Base-by-base conservation (phyloP, 2,329 filamentous ascomycete genomes). In the Salinomyces thailandicus region DNA sequence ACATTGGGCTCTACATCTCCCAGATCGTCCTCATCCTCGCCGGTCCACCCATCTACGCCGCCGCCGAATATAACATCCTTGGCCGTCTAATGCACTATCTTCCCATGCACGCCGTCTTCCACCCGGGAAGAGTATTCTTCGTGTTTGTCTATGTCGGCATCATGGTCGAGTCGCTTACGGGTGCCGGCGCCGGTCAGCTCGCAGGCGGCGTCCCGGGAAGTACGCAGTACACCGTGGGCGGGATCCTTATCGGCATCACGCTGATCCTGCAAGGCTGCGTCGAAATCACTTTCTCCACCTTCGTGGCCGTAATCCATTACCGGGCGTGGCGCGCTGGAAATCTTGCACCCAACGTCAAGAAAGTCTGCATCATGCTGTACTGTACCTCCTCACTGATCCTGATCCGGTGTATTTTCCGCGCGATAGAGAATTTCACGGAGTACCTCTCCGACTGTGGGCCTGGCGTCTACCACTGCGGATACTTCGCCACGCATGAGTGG, bases 21-120 rank as follows among this genome's bases (percentile, higher is more conserved):
- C 71, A 67, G 45, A 50, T 58, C 22, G 55, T 61, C 20, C 48
- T 64, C 6, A 56, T 58, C 26, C 59, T 57, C 38, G 55, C 57
- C 12, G 48, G 58, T 22, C 46, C 44, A 22, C 76, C 77, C 0
- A 58, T 79, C 11, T 71, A 76, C 33, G 72, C 74, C 32, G 62
- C 73, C 2, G 66, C 71, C 38, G 75, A 77, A 51, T 78, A 77
- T 55, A 66, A 74, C 44, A 64, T 75, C 33, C 67, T 78, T 15
- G 70, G 69, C 2, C 66, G 73, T 7, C 61, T 75, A 13, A 62
- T 78, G 17, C 72, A 71, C 55, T 79, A 78, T 53, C 62, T 73
- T 3, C 73, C 73, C 0, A 71, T 75, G 49, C 62, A 70, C 36
- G 64, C 73, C 0, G 72, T 72, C 0, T 62, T 74, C 31, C 68